A percentile compares a stretch with the other conserved stretches of the same genome.
These are phyloP conservation scores for Cajanus cajan DNA, from an alignment of 306 rosid genomes.

Conservation along the genomic window DNA sequence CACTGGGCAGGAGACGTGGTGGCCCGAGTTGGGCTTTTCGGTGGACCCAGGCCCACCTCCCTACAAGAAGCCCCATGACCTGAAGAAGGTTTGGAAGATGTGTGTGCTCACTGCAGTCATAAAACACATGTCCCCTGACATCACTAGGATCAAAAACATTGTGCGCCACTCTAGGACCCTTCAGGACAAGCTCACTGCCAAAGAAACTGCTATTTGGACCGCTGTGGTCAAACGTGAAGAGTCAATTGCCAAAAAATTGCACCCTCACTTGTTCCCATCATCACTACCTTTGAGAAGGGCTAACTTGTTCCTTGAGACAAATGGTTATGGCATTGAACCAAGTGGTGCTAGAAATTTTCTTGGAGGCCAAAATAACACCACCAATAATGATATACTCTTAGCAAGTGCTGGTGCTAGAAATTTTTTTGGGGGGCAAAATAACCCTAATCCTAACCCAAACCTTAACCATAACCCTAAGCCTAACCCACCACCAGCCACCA, in stretches of 20 bases:
- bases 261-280: neutral
- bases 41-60: slow-evolving; percentile 62
- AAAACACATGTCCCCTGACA: slow-evolving; percentile 66
- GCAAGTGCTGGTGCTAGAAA: neutral
- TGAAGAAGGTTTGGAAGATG: slow-evolving; percentile 76
- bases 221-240: slow-evolving; percentile 63
- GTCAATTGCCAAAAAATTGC: slow-evolving; percentile 31
- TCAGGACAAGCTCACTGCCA: slow-evolving; percentile 73
- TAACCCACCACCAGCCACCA: too few species aligned
- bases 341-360: neutral
- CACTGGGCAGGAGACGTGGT: slow-evolving; percentile 58
- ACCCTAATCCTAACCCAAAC: too few species aligned
- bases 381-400: neutral
- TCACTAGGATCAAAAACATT: slow-evolving; percentile 48
- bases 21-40: slow-evolving; percentile 42
- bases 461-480: too few species aligned
- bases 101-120: slow-evolving; percentile 63
- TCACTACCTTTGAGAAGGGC: neutral
- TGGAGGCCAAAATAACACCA: neutral
- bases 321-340: neutral
- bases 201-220: slow-evolving; percentile 65
- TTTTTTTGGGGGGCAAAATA: neutral
- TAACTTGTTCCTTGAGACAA: neutral
- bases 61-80: slow-evolving; percentile 76
- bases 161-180: slow-evolving; percentile 55